phyloP scores from a whole-genome alignment of 2,329 filamentous ascomycete genomes.

The Verticillium albo-atrum region DNA sequence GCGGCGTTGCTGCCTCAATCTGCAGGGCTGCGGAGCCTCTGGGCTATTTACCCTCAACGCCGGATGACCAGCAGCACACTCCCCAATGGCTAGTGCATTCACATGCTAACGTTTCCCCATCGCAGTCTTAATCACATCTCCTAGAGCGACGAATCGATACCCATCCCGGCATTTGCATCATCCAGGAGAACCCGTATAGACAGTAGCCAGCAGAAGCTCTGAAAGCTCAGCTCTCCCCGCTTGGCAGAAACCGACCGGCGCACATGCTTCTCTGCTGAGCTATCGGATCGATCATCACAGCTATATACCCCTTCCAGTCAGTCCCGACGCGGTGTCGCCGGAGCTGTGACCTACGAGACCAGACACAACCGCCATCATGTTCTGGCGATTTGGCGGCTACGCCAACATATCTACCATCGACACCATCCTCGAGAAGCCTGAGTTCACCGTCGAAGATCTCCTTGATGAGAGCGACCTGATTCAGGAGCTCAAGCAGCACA shows the following conservation, averaged over 20 bases:
- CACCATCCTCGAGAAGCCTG: conserved; percentile 92
- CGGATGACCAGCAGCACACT: neutral
- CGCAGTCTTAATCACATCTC: neutral
- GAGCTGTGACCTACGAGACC: neutral
- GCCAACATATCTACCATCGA: conserved; percentile 96
- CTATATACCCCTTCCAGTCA: neutral
- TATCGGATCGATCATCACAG: neutral
- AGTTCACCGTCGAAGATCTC: conserved; percentile 92
- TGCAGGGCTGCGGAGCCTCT: neutral
- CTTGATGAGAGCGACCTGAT: conserved; percentile 95
- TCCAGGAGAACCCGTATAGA: neutral
- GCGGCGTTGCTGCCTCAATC: neutral
- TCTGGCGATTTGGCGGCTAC: conserved; percentile 99
- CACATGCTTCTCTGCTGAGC: neutral
- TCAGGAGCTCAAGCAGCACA: conserved; percentile 96
- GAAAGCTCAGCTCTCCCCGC: neutral
- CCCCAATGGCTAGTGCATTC: neutral
- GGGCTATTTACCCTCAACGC: neutral
- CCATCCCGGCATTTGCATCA: neutral
- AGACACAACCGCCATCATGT: conserved; percentile 65
- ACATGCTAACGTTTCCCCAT: neutral
- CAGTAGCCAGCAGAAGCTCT: neutral
- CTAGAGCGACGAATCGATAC: neutral
- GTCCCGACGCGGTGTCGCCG: neutral
- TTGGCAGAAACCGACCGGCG: neutral